Base-by-base conservation (phyloP, 116 monocot genomes). In the Cymodocea nodosa region DNA sequence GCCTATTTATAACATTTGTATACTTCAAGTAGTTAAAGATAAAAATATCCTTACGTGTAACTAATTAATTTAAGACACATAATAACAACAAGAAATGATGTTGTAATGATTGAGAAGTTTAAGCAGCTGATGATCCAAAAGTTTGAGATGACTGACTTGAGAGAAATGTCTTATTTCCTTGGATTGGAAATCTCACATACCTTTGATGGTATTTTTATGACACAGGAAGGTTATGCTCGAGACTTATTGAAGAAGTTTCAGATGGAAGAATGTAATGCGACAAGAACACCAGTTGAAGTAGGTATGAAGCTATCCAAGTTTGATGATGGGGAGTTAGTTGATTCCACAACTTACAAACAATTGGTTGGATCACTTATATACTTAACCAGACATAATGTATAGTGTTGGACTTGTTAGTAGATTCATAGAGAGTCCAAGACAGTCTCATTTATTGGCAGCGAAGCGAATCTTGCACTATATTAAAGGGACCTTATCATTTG, bases 231-330 rank as follows among this genome's bases (percentile, higher is more conserved):
- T 50, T 71, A 63, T 36, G 71, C 71, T n/a, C 35, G 62, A 52
- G 62, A 62, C 18, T 24, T 71, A 16, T 50, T 71, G 36, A 22
- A 39, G 6, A 61, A 52, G 13, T 62, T 51, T 12, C 64, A 54
- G 15, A 64, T 72, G 72, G 20, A 3, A 15, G 64, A 64, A 14
- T 64, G 72, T 35, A 72, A 72, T 11, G 22, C 64, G 16, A 16
- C 55, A 9, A 63, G 64, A 13, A 13, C 25, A 17, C 72, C 72
- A 0, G 64, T 72, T 53, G 63, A 72, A n/a, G 23, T 39, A 15
- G 60, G 24, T 15, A 10, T 49, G 48, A 54, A 70, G 11, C 60
- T 70, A 23, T 44, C 39, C 24, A 70, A 71, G 35, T 34, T 62
- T 19, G 25, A 58, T 6, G 62, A 71, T 15, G 71, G 62, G 19